phyloP scores from a whole-genome alignment of 2,329 filamentous ascomycete genomes.

The Botrytis fabae region DNA sequence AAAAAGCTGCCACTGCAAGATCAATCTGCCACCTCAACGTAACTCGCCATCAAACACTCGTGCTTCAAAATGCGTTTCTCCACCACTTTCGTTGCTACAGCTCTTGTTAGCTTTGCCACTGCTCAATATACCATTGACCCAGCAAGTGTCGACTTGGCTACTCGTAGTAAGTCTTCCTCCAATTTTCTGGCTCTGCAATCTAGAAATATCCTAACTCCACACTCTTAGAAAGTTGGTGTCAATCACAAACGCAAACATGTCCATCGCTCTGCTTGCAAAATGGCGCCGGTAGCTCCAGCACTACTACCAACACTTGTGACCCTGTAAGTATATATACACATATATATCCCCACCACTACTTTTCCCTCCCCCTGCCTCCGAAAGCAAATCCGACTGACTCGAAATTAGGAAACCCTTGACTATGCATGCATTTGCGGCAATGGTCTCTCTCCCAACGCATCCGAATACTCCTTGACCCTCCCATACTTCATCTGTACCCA shows the following conservation, averaged over 20 bases:
- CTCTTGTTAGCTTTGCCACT: slow-evolving; percentile 47
- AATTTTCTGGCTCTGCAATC: neutral
- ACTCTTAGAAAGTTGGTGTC: slow-evolving; percentile 62
- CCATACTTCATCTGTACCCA: slow-evolving; percentile 75
- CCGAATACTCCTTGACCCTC: slow-evolving; percentile 75
- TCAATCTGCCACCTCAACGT: neutral
- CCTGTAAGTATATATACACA: slow-evolving; percentile 55
- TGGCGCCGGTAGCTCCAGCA: slow-evolving; percentile 47
- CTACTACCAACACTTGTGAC: slow-evolving; percentile 65
- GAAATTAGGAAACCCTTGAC: slow-evolving; percentile 54
- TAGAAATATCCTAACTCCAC: slow-evolving; percentile 26
- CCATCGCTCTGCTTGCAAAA: slow-evolving; percentile 70
- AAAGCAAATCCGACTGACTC: neutral
- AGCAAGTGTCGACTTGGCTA: slow-evolving; percentile 52
- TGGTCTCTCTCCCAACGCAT: slow-evolving; percentile 66
- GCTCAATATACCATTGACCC: slow-evolving; percentile 66
- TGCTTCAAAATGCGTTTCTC: slow-evolving; percentile 53
- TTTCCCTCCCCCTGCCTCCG: neutral
- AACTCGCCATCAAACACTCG: neutral
- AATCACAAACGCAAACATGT: slow-evolving; percentile 61
- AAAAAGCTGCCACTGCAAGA: neutral
- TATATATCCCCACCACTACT: slow-evolving; percentile 20
- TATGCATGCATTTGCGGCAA: slow-evolving; percentile 73
- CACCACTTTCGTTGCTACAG: slow-evolving; percentile 50
- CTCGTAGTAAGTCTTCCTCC: slow-evolving; percentile 39